phyloP scores from a whole-genome alignment of 2,329 filamentous ascomycete genomes.

The Penicillium paneum region DNA sequence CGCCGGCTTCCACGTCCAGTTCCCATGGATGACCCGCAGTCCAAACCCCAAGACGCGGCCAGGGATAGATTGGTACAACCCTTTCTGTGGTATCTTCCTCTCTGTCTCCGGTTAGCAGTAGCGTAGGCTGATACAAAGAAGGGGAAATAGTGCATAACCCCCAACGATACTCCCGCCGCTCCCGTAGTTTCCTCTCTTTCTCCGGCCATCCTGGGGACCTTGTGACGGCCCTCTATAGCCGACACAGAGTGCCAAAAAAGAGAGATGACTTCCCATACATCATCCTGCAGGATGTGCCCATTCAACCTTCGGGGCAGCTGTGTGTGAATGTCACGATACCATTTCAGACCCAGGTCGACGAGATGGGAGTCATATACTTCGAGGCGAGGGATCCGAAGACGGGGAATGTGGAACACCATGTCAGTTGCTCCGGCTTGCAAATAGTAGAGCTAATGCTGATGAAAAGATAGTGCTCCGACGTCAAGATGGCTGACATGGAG shows the following conservation, averaged over 20 bases:
- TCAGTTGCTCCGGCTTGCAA: background rate
- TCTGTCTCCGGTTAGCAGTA: background rate
- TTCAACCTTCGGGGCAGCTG: conserved; percentile 1
- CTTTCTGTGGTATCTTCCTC: background rate
- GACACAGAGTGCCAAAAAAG: background rate
- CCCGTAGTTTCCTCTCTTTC: background rate
- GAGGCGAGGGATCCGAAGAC: background rate
- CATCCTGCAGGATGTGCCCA: background rate
- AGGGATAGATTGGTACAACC: background rate
- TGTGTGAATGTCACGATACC: conserved; percentile 4
- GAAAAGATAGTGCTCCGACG: background rate
- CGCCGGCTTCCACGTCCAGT: conserved; percentile 3
- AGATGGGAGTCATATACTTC: conserved; percentile 1
- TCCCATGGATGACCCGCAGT: conserved; percentile 1
- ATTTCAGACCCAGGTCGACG: background rate
- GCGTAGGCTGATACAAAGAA: background rate
- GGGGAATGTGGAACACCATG: background rate
- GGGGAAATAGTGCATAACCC: conserved; percentile 2
- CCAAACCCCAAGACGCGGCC: background rate
- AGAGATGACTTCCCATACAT: background rate
- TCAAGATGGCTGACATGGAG: background rate
- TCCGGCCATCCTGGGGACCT: conserved; percentile 1
- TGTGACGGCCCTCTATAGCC: background rate
- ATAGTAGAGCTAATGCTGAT: background rate
- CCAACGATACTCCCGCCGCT: background rate